These are phyloP conservation scores for Aquanectria penicillioides DNA, from an alignment of 2,329 filamentous ascomycete species.

Conservation along the genomic window DNA sequence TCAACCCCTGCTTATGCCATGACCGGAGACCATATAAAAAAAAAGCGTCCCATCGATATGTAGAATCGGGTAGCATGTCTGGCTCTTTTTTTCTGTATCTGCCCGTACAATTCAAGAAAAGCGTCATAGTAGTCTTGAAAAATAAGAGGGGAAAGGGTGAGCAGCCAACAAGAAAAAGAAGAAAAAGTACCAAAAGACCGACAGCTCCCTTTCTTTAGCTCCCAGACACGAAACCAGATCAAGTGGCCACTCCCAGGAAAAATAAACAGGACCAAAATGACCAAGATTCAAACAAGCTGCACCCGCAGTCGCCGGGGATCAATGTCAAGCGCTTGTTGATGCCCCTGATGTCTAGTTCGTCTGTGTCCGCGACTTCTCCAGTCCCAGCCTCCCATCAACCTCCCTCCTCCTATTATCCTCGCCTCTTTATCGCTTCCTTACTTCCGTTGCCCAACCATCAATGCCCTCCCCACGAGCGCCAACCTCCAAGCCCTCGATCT, in stretches of 20 bases:
- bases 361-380: slow-evolving; percentile 32
- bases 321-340: slow-evolving; percentile 23
- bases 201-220: slow-evolving; percentile 18
- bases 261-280: slow-evolving; percentile 17
- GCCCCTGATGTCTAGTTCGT: slow-evolving; percentile 14
- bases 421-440: slow-evolving; percentile 80
- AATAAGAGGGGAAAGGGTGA: slow-evolving; percentile 5
- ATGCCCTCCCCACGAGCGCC: slow-evolving; percentile 91
- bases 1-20: slow-evolving; percentile 1
- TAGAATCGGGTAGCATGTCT: slow-evolving; percentile 2
- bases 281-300: slow-evolving; percentile 29
- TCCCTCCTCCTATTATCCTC: slow-evolving; percentile 5
- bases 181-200: too few species aligned
- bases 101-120: slow-evolving; percentile 23
- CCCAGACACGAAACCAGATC: slow-evolving; percentile 23
- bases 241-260: slow-evolving; percentile 20
- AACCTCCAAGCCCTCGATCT: slow-evolving; percentile 77
- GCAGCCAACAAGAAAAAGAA: not conserved
- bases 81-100: slow-evolving; percentile 10
- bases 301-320: slow-evolving; percentile 20
- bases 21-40: not conserved
- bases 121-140: slow-evolving; percentile 9
- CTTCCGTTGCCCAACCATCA: slow-evolving; percentile 90
- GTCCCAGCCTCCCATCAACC: slow-evolving; percentile 19
- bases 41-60: slow-evolving; percentile 7